Conservation (phyloP, 192 early-diverging fungal genomes). For the Backusella macrospora region DNA sequence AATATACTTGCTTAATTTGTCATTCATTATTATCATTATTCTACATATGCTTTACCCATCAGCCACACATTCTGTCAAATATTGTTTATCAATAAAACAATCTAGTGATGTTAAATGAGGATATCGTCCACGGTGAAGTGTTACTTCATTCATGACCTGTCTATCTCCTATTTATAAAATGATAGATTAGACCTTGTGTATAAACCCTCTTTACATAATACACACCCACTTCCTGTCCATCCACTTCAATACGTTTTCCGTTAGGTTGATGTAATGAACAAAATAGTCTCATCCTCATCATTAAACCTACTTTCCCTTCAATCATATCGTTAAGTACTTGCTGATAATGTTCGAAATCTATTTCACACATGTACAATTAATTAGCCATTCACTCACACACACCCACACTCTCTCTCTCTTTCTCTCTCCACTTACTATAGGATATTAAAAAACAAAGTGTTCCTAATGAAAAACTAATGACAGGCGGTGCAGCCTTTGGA, state of each 20-base stretch:
- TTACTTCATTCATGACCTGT: constrained; percentile 86
- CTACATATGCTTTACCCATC: constrained; percentile 20
- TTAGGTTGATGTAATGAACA: constrained; percentile 62
- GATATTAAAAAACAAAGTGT: constrained; percentile 91
- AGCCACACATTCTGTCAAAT: constrained; percentile 79
- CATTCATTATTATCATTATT: background rate
- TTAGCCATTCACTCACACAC: no score
- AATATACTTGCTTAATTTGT: background rate
- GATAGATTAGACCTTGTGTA: background rate
- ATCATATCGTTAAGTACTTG: constrained; percentile 65
- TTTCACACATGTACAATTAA: background rate
- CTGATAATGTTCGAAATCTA: constrained; percentile 69
- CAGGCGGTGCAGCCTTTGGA: constrained; percentile 72
- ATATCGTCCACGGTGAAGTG: constrained; percentile 83
- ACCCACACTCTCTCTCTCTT: no score
- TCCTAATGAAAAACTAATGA: constrained; percentile 93
- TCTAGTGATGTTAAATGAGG: constrained; percentile 83
- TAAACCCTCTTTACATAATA: background rate
- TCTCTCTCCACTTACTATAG: constrained; percentile 54
- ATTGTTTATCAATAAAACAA: constrained; percentile 79
- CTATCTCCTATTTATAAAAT: constrained; percentile 37
- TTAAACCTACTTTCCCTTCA: constrained; percentile 61
- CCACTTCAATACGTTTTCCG: constrained; percentile 52
- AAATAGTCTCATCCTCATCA: constrained; percentile 79
- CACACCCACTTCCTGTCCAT: constrained; percentile 53